Conservation (phyloP, 345 rosid species). For the Kandelia obovata region DNA sequence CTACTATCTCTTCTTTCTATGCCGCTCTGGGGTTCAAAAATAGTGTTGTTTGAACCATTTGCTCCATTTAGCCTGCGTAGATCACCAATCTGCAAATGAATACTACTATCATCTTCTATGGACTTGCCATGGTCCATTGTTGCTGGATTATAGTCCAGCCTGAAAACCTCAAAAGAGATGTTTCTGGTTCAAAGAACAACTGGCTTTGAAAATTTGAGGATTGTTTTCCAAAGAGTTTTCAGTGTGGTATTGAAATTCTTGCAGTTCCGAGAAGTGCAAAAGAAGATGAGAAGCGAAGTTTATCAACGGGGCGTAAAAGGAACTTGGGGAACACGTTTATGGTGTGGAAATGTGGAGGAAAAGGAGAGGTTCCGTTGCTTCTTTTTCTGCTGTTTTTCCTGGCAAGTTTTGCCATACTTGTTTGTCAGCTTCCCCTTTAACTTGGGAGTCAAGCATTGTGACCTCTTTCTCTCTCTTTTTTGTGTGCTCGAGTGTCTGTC, state of each 20-base stretch:
- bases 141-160: not conserved
- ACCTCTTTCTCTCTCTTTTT: not conserved
- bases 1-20: constrained; percentile 51
- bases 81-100: constrained; percentile 45
- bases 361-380: constrained; percentile 33
- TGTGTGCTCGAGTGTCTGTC: not conserved
- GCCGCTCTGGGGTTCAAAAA: constrained; percentile 52
- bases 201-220: not conserved
- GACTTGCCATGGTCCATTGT: constrained; percentile 34
- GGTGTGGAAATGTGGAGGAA: constrained; percentile 38
- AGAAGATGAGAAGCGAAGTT: not conserved
- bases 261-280: not conserved
- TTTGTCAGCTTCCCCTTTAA: constrained; percentile 1
- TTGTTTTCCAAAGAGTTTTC: not conserved
- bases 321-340: constrained; percentile 38
- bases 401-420: constrained; percentile 4
- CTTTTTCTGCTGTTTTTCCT: constrained; percentile 23
- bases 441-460: constrained; percentile 21
- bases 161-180: not conserved
- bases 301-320: constrained; percentile 13
- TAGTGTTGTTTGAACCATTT: constrained; percentile 46
- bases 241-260: not conserved
- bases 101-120: constrained; percentile 42
- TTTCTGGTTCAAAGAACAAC: not conserved
- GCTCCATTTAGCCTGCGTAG: constrained; percentile 43